Conservation (phyloP, 371 early-diverging fungal species). For the Mortierella sp. region DNA sequence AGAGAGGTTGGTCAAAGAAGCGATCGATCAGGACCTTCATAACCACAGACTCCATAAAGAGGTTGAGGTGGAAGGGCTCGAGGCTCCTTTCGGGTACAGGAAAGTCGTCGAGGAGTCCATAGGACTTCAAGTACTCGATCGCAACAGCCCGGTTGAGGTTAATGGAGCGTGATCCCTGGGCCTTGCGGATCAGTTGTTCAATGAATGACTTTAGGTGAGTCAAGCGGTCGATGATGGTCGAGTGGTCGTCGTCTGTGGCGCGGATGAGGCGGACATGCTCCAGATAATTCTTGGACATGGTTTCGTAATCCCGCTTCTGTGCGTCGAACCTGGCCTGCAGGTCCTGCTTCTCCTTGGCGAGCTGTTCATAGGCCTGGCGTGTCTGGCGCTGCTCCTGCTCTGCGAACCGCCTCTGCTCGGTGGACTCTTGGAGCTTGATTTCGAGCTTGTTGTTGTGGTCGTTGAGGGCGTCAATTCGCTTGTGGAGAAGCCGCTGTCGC, state of each 20-base stretch:
- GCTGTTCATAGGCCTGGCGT: conserved; percentile 38
- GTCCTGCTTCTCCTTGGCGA: conserved; percentile 35
- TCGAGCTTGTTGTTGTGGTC: conserved; percentile 30
- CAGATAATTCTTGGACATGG: conserved; percentile 63
- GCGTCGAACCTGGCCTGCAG: conserved; percentile 39
- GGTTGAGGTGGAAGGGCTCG: conserved; percentile 64
- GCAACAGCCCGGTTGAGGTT: conserved; percentile 64
- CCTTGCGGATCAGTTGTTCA: conserved; percentile 59
- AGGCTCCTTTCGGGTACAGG: conserved; percentile 52
- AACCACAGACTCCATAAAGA: conserved; percentile 67
- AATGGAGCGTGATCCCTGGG: conserved; percentile 56
- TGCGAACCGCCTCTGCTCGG: conserved; percentile 25
- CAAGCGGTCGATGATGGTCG: conserved; percentile 69
- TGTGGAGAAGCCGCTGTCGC: background rate
- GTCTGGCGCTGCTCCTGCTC: conserved; percentile 36
- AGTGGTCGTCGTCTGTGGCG: conserved; percentile 73
- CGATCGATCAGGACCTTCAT: conserved; percentile 61
- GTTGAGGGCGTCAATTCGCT: conserved; percentile 36
- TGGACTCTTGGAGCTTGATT: conserved; percentile 40
- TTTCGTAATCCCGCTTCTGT: conserved; percentile 53
- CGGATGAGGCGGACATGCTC: conserved; percentile 68
- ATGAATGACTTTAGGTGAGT: conserved; percentile 67
- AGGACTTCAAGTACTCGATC: conserved; percentile 58
- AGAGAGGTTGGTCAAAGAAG: conserved; percentile 64
- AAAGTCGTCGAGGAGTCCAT: conserved; percentile 38